Conservation (phyloP, 1,284 basidiomycete species). For the Leccinum huronense region DNA sequence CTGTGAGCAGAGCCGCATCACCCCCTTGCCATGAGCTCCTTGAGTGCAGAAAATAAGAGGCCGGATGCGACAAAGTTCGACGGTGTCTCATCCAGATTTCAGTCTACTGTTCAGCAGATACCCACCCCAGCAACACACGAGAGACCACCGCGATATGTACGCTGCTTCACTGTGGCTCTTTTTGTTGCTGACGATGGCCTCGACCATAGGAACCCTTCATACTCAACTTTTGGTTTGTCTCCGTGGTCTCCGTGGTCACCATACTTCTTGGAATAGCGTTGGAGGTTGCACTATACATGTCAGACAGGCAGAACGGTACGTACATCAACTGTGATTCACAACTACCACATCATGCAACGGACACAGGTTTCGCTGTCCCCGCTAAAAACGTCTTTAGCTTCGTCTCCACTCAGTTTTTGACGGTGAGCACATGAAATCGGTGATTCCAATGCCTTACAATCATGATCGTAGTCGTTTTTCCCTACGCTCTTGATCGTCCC, state of each 20-base stretch:
- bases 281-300: constrained; percentile 45
- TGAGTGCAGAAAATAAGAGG: background rate
- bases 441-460: constrained; percentile 4
- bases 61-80: background rate
- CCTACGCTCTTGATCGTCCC: constrained; percentile 47
- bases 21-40: constrained; percentile 18
- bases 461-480: constrained; percentile 49
- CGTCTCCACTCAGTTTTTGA: constrained; percentile 53
- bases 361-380: constrained; percentile 53
- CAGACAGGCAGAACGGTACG: constrained; percentile 45
- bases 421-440: constrained; percentile 39
- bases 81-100: constrained; percentile 31
- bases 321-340: background rate
- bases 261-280: constrained; percentile 49
- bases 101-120: constrained; percentile 46
- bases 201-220: constrained; percentile 44
- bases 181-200: background rate
- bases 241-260: constrained; percentile 43
- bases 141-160: constrained; percentile 45
- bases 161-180: constrained; percentile 13
- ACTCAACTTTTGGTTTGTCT: constrained; percentile 43
- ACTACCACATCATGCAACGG: constrained; percentile 2
- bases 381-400: constrained; percentile 47
- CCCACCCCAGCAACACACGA: constrained; percentile 40
- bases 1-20: background rate